Percentiles rank a stretch among this genome's conserved stretches.
phyloP scores from a whole-genome alignment of 1,284 basidiomycete genomes.

The Leccinum fallax region DNA sequence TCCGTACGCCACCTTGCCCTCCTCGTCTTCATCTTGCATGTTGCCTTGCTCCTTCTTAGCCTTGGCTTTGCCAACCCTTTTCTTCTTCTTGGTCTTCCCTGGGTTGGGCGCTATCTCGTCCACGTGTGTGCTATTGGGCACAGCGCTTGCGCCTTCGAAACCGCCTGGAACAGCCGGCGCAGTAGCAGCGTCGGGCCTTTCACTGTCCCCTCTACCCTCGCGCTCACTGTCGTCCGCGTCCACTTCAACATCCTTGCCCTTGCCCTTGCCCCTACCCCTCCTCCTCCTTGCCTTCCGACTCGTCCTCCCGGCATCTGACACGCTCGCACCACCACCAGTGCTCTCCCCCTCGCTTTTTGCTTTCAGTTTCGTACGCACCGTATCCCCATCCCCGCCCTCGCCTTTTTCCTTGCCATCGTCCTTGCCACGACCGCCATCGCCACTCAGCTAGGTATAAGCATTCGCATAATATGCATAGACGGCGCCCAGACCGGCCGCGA shows the following conservation, averaged over 20 bases:
- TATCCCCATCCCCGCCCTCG: neutral
- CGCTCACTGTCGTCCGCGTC: neutral
- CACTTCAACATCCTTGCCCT: neutral
- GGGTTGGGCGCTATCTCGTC: constrained; percentile 39
- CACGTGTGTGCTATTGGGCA: neutral
- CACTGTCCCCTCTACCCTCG: neutral
- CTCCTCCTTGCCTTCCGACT: neutral
- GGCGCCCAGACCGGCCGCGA: constrained; percentile 23
- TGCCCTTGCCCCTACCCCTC: neutral
- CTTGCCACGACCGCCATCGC: neutral
- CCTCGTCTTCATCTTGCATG: constrained; percentile 21
- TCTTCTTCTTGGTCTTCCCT: constrained; percentile 47
- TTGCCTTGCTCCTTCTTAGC: constrained; percentile 39
- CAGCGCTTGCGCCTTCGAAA: constrained; percentile 8
- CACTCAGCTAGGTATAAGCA: constrained; percentile 5
- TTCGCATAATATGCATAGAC: constrained; percentile 19
- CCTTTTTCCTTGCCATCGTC: neutral
- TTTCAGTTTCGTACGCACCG: neutral
- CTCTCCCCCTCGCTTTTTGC: neutral
- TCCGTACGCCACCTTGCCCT: neutral
- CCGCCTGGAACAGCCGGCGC: constrained; percentile 10
- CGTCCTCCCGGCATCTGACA: neutral
- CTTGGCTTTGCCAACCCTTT: constrained; percentile 28
- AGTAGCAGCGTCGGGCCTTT: neutral
- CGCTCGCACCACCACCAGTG: neutral